Evolutionary conservation across 805 yeast genomes (phyloP), one percentile per base, ranked within the genome.

Genomic region (Teunomyces barrocoloradensis): DNA sequence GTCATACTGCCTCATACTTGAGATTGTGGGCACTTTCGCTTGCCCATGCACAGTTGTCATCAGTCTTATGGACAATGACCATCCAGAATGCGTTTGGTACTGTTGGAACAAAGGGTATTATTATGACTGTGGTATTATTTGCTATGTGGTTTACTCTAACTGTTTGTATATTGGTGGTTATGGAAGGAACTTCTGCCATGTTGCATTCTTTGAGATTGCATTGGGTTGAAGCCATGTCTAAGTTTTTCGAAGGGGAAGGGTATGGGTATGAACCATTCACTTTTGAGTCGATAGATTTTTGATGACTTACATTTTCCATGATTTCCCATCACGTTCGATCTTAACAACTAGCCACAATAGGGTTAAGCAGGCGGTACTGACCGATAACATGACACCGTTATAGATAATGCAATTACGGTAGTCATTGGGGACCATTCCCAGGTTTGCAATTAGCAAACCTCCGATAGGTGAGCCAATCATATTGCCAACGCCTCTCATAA

Each of bases 101-200:
- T 3, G 74, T 84, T 3, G 94, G 92, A 2, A 53, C 70, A 6
- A 57, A 75, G 4, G 96, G 96, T 10, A 86, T 89, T 1, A 53
- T 84, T 23, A 82, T 81, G 77, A 82, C 89, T 1, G 94, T 91
- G 33, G 61, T 86, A 20, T 70, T 94, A 63, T 94, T 94, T 66
- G 96, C 86, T 18, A 82, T 94, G 86, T 94, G 99, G 99, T 90
- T 94, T 65, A 81, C 81, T 3, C 74, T 94, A 52, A 92, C 99
- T 0, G 92, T 91, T 21, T 86, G 89, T 60, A 89, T 94, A 57
- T 77, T 94, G 61, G 98, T 94, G 11, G 74, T 87, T 45, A 94
- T 94, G 99, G 99, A 94, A 70, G 99, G 99, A 49, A 94, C 99
- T 0, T 89, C 97, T 21, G 99, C 99, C 30, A 94, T 94, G 99